A percentile compares a stretch with the other conserved stretches of the same genome.
These are phyloP conservation scores for Magnusiomyces fungicola DNA, from an alignment of 1,139 yeast genomes.

Conservation along the genomic window DNA sequence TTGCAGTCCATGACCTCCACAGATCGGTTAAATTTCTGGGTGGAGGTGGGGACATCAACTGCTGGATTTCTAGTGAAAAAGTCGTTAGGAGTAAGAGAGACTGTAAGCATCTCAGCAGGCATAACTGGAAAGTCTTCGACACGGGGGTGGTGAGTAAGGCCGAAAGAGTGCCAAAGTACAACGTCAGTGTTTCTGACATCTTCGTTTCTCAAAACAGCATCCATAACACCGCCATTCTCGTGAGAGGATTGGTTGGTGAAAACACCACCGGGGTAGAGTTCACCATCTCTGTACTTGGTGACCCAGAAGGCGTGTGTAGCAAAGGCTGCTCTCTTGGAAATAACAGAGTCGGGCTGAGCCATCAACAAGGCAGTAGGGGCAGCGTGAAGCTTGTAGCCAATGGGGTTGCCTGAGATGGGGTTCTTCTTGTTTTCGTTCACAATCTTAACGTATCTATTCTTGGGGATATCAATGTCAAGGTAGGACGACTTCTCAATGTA, in stretches of 20 bases:
- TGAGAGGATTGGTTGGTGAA: slow-evolving; percentile 66
- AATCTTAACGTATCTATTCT: slow-evolving; percentile 71
- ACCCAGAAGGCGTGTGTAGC: slow-evolving; percentile 76
- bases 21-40: slow-evolving; percentile 68
- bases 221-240: slow-evolving; percentile 57
- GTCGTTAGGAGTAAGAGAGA: slow-evolving; percentile 64
- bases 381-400: slow-evolving; percentile 72
- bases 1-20: slow-evolving; percentile 36
- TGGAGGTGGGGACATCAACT: slow-evolving; percentile 70
- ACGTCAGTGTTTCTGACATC: slow-evolving; percentile 71
- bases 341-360: slow-evolving; percentile 57
- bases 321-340: slow-evolving; percentile 58
- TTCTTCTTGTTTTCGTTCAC: slow-evolving; percentile 67
- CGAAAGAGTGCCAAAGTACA: slow-evolving; percentile 84
- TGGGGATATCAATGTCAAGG: slow-evolving; percentile 68
- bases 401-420: slow-evolving; percentile 69
- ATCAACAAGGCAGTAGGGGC: slow-evolving; percentile 71
- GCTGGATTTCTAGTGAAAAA: slow-evolving; percentile 82
- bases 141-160: slow-evolving; percentile 81
- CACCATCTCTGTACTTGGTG: slow-evolving; percentile 61
- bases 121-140: slow-evolving; percentile 91
- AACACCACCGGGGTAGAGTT: slow-evolving; percentile 69
- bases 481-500: slow-evolving; percentile 65
- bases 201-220: slow-evolving; percentile 60
- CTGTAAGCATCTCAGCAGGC: slow-evolving; percentile 75